These are phyloP conservation scores for Trichomonas gallinae DNA, from an alignment of 208 protist species.

Conservation along the genomic window DNA sequence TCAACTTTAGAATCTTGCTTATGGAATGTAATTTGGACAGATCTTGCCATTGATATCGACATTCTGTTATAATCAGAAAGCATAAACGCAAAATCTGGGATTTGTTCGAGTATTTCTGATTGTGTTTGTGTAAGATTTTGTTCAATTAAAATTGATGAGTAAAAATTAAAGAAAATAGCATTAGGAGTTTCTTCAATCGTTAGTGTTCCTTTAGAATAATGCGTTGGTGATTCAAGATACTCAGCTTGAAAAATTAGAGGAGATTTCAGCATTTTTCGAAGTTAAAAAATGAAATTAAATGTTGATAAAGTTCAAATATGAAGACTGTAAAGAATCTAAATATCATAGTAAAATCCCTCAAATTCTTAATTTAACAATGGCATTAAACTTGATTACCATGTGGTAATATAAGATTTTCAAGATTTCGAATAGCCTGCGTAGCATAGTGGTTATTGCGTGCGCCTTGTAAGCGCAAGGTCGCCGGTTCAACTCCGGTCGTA, in stretches of 20 bases:
- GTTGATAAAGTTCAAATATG: too few relatives aligned
- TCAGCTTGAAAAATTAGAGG: background rate
- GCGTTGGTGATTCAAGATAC: background rate
- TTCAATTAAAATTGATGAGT: background rate
- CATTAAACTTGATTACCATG: too few relatives aligned
- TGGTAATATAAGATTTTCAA: too few relatives aligned
- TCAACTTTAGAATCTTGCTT: background rate
- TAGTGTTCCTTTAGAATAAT: background rate
- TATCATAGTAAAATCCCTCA: too few relatives aligned
- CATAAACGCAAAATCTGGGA: background rate
- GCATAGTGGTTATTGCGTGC: background rate
- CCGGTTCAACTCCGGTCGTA: background rate
- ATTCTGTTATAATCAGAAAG: background rate
- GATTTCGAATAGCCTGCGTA: background rate
- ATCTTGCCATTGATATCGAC: background rate
- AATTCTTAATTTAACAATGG: too few relatives aligned
- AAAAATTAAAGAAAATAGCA: background rate
- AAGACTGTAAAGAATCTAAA: too few relatives aligned
- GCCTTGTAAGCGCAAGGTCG: background rate
- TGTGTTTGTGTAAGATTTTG: background rate
- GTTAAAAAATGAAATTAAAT: too few relatives aligned
- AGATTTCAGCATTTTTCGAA: too few relatives aligned
- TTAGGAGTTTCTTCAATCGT: background rate
- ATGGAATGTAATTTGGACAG: background rate
- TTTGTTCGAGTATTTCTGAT: background rate